phyloP scores from a whole-genome alignment of 345 rosid species.

The Nephelium lappaceum region DNA sequence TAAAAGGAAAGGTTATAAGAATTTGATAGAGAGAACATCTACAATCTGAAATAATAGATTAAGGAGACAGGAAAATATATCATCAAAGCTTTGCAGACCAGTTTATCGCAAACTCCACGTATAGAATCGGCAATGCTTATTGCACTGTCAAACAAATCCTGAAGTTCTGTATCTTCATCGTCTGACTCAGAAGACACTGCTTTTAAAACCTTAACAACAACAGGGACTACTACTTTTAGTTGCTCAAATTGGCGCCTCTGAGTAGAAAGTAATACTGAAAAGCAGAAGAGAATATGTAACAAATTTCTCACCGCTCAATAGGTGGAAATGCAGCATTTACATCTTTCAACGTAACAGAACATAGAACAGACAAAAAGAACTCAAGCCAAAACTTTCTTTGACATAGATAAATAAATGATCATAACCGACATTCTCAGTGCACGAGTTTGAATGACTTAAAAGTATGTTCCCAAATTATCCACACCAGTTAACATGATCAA shows the following conservation, averaged over 20 bases:
- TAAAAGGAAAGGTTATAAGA: slow-evolving; percentile 10
- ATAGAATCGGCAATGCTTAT: slow-evolving; percentile 64
- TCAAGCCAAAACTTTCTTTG: background rate
- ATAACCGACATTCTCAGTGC: background rate
- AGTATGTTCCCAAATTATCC: background rate
- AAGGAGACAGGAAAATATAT: slow-evolving; percentile 16
- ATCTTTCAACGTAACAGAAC: background rate
- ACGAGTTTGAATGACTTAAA: background rate
- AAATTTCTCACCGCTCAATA: slow-evolving; percentile 18
- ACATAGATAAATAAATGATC: background rate
- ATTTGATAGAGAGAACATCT: background rate
- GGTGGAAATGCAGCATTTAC: slow-evolving; percentile 3
- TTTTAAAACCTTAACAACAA: slow-evolving; percentile 59
- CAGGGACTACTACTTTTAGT: slow-evolving; percentile 65
- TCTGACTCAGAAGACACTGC: slow-evolving; percentile 42
- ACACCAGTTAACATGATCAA: background rate
- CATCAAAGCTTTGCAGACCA: slow-evolving; percentile 50
- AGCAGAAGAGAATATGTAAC: slow-evolving; percentile 22
- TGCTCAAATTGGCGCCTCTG: slow-evolving; percentile 82
- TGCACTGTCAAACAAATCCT: slow-evolving; percentile 58
- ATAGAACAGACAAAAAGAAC: background rate
- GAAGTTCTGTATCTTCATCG: slow-evolving; percentile 36
- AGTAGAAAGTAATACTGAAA: slow-evolving; percentile 62
- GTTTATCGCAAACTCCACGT: slow-evolving; percentile 46
- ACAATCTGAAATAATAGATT: slow-evolving; percentile 7